A percentile compares a stretch with the other conserved stretches of the same genome.
phyloP scores from a whole-genome alignment of 257 asterid genomes.

The Orobanche coerulescens region DNA sequence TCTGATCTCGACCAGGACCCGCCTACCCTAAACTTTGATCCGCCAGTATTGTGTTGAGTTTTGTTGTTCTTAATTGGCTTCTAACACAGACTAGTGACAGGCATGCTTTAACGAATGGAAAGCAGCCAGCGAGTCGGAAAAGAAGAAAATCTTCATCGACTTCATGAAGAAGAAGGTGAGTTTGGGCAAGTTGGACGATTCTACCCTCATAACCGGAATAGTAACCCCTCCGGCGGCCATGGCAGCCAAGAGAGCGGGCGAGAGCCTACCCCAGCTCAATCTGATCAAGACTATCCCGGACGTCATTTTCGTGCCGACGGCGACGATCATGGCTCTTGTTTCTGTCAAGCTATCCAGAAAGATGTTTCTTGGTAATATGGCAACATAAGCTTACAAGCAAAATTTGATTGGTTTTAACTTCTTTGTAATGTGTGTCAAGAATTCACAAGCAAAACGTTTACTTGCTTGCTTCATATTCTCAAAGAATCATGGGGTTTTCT shows the following conservation, averaged over 20 bases:
- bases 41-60: no score
- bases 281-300: slow-evolving; percentile 66
- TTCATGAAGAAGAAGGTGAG: slow-evolving; percentile 57
- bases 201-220: slow-evolving; percentile 62
- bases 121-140: slow-evolving; percentile 26
- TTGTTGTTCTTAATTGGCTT: no score
- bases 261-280: slow-evolving; percentile 68
- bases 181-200: slow-evolving; percentile 51
- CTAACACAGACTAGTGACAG: slow-evolving; percentile 21
- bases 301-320: slow-evolving; percentile 68
- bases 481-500: no score
- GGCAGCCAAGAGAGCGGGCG: slow-evolving; percentile 86
- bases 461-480: not conserved
- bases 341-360: slow-evolving; percentile 62
- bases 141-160: slow-evolving; percentile 40
- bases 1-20: no score
- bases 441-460: not conserved
- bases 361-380: slow-evolving; percentile 45
- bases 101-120: slow-evolving; percentile 42
- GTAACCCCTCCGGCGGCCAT: slow-evolving; percentile 79
- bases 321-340: slow-evolving; percentile 64
- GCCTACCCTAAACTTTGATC: no score
- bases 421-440: slow-evolving; percentile 23
- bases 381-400: slow-evolving; percentile 24
- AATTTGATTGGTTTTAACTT: slow-evolving; percentile 23